Conservation (phyloP, 169 alveolate genomes). For the Cyclospora cayetanensis region DNA sequence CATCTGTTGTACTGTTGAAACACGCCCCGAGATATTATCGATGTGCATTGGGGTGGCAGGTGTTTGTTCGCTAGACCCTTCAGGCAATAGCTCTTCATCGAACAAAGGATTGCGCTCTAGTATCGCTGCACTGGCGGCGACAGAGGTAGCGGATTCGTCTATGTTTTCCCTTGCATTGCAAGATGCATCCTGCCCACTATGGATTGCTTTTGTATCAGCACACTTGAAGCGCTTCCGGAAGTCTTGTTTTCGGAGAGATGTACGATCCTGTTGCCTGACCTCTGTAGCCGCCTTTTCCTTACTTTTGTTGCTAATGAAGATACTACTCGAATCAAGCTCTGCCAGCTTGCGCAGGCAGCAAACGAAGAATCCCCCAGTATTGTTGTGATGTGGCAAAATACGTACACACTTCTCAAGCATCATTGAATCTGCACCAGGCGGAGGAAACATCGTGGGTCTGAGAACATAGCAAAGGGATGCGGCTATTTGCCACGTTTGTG, state of each 20-base stretch:
- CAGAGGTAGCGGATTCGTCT: not conserved
- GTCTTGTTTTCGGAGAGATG: not conserved
- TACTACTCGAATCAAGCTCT: constrained; percentile 46
- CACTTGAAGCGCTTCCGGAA: not conserved
- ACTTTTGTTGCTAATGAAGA: constrained; percentile 58
- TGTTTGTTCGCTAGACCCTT: not conserved
- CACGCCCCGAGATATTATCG: not conserved
- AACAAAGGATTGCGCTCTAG: constrained; percentile 40
- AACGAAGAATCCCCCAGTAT: constrained; percentile 94
- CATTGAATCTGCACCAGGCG: constrained; percentile 72
- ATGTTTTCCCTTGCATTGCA: not conserved
- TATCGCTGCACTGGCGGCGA: not conserved
- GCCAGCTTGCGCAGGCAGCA: constrained; percentile 74
- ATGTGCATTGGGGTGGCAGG: not conserved
- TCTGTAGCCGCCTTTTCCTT: constrained; percentile 35
- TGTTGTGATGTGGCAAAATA: constrained; percentile 92
- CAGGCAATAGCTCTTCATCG: not conserved
- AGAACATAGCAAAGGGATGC: not conserved
- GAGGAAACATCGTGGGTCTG: constrained; percentile 80
- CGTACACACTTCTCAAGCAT: constrained; percentile 86
- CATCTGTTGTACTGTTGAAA: not conserved
- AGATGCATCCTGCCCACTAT: not conserved
- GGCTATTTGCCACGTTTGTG: not conserved
- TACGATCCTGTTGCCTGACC: not conserved
- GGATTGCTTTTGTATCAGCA: not conserved